phyloP scores from a whole-genome alignment of 1,139 yeast species.

The Yamadazyma dendronema region DNA sequence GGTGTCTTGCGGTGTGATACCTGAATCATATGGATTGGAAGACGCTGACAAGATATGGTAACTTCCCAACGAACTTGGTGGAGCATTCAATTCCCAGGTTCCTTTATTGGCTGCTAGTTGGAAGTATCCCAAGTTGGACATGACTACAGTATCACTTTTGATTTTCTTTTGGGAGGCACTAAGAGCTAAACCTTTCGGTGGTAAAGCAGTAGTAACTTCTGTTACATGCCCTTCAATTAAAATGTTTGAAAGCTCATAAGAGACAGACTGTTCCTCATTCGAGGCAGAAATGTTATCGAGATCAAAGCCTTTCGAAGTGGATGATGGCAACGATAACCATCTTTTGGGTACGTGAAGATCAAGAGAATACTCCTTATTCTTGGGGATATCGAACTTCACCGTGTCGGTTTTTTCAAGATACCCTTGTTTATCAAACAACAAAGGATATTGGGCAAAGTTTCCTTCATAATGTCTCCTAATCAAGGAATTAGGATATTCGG shows the following conservation, averaged over 20 bases:
- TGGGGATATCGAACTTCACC: conserved; percentile 37
- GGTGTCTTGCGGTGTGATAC: conserved; percentile 17
- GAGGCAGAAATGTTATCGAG: conserved; percentile 51
- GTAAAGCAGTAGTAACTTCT: conserved; percentile 32
- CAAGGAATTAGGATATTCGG: conserved; percentile 35
- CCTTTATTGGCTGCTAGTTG: conserved; percentile 76
- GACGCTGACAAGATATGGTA: conserved; percentile 39
- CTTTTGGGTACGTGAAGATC: conserved; percentile 63
- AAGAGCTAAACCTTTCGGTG: conserved; percentile 55
- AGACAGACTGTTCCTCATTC: conserved; percentile 10
- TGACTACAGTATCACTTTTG: conserved; percentile 54
- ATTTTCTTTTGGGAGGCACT: conserved; percentile 17
- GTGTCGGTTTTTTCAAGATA: conserved; percentile 12
- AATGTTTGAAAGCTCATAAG: conserved; percentile 41
- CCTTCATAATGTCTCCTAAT: conserved; percentile 61
- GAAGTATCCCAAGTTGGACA: conserved; percentile 74
- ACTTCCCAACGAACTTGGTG: conserved; percentile 20
- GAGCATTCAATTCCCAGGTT: conserved; percentile 50
- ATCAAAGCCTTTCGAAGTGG: conserved; percentile 44
- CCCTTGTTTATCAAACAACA: conserved; percentile 44
- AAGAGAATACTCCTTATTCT: conserved; percentile 47
- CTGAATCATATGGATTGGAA: conserved; percentile 26
- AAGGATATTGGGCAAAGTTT: conserved; percentile 32
- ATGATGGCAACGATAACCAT: conserved; percentile 48
- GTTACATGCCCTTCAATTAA: conserved; percentile 72